These are phyloP conservation scores for Salix caprea DNA, from an alignment of 345 rosid genomes.

Conservation along the genomic window DNA sequence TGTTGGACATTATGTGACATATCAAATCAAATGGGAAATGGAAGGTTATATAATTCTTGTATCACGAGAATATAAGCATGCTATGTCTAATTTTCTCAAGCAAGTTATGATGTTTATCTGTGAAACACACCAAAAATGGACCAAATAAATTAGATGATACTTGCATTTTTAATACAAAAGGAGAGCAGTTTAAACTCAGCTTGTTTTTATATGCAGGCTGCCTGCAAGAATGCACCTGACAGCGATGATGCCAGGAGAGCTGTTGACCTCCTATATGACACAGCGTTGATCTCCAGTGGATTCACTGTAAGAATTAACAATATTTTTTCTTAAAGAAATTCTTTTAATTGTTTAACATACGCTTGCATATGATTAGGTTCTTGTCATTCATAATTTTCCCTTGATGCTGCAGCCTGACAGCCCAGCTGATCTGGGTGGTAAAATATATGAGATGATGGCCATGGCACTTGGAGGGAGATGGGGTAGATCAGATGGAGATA, in stretches of 20 bases:
- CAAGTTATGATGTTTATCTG: not conserved
- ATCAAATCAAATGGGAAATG: not conserved
- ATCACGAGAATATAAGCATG: not conserved
- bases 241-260: slow-evolving; percentile 84
- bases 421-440: slow-evolving; percentile 90
- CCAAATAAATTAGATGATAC: not conserved
- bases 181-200: too few species aligned
- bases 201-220: slow-evolving; percentile 56
- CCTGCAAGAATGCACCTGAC: slow-evolving; percentile 85
- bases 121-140: not conserved
- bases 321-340: not conserved
- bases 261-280: slow-evolving; percentile 82
- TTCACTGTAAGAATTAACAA: slow-evolving; percentile 55
- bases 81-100: not conserved
- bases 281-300: slow-evolving; percentile 95
- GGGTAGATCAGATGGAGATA: slow-evolving; percentile 69
- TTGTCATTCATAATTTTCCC: not conserved
- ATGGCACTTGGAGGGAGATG: slow-evolving; percentile 98
- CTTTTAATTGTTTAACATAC: not conserved
- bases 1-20: not conserved
- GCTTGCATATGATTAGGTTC: not conserved
- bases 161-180: too few species aligned
- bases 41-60: not conserved
- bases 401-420: slow-evolving; percentile 75
- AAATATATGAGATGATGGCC: slow-evolving; percentile 97